A percentile compares a stretch with the other conserved stretches of the same genome.
Conservation (phyloP, 495 filamentous ascomycete genomes). For the Choiromyces venosus region DNA sequence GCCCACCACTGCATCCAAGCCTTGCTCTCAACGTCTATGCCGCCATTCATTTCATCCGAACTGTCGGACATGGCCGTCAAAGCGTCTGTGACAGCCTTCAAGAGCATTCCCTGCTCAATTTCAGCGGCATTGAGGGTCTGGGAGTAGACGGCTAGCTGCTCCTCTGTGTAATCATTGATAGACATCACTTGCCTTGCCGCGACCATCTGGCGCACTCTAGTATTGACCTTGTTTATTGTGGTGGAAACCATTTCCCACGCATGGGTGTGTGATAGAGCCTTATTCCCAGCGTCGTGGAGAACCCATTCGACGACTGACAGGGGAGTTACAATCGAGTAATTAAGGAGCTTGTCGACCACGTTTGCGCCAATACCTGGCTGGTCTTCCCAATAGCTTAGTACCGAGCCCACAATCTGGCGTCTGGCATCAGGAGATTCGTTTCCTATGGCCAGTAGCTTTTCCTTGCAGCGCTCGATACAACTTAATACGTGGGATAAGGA, state of each 20-base stretch:
- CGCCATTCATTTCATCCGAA: slow-evolving; percentile 52
- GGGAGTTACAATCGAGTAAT: slow-evolving; percentile 89
- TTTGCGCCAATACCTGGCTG: slow-evolving; percentile 89
- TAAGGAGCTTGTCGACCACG: slow-evolving; percentile 94
- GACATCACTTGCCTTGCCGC: slow-evolving; percentile 48
- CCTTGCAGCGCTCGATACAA: slow-evolving; percentile 93
- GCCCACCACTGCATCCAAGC: slow-evolving; percentile 74
- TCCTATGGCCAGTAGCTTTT: slow-evolving; percentile 74
- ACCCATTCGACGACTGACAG: slow-evolving; percentile 83
- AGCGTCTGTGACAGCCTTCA: slow-evolving; percentile 73
- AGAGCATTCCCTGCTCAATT: slow-evolving; percentile 67
- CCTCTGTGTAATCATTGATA: slow-evolving; percentile 32
- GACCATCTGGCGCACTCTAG: slow-evolving; percentile 77
- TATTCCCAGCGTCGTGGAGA: slow-evolving; percentile 60
- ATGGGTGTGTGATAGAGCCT: slow-evolving; percentile 63
- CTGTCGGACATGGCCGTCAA: slow-evolving; percentile 67
- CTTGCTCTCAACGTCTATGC: slow-evolving; percentile 50
- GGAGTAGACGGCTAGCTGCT: slow-evolving; percentile 57
- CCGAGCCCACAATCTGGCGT: slow-evolving; percentile 80
- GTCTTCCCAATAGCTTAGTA: slow-evolving; percentile 87
- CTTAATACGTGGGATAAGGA: slow-evolving; percentile 93
- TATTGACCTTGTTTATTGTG: slow-evolving; percentile 88
- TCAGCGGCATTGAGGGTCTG: slow-evolving; percentile 62
- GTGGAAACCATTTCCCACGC: slow-evolving; percentile 83
- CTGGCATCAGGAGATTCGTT: slow-evolving; percentile 64